Evolutionary conservation across 1,284 basidiomycete species (phyloP).

Genomic region (Boletus mariae): DNA sequence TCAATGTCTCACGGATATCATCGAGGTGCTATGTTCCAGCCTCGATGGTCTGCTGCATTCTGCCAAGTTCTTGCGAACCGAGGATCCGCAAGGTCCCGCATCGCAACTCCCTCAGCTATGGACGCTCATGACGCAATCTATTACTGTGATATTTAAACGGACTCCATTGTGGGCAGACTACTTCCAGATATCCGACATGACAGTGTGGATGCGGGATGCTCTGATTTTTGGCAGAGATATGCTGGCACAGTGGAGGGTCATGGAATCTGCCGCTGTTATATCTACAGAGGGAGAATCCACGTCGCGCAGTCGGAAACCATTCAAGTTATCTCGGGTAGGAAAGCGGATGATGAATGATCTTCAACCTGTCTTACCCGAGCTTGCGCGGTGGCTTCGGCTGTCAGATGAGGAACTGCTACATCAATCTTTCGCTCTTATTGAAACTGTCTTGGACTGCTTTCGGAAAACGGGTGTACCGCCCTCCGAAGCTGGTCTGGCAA

Average conservation of each 20-base stretch:
- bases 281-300: constrained; percentile 25
- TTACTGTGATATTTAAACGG: constrained; percentile 79
- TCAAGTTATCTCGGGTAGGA: constrained; percentile 48
- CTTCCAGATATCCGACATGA: constrained; percentile 82
- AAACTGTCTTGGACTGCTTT: constrained; percentile 72
- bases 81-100: constrained; percentile 43
- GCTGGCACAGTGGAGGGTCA: constrained; percentile 72
- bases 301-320: constrained; percentile 28
- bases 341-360: constrained; percentile 76
- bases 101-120: constrained; percentile 70
- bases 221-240: constrained; percentile 87
- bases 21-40: constrained; percentile 79
- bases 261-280: constrained; percentile 64
- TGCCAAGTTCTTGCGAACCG: constrained; percentile 49
- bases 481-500: constrained; percentile 46
- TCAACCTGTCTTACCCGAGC: constrained; percentile 72
- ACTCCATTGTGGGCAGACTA: constrained; percentile 80
- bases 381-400: constrained; percentile 83
- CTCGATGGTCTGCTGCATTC: constrained; percentile 68
- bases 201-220: constrained; percentile 95
- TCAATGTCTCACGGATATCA: constrained; percentile 85
- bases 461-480: constrained; percentile 52
- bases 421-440: constrained; percentile 80
- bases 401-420: constrained; percentile 87
- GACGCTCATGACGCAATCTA: constrained; percentile 76